phyloP scores from a whole-genome alignment of 768 basidiomycete genomes.

The Hygrocybe punicea region DNA sequence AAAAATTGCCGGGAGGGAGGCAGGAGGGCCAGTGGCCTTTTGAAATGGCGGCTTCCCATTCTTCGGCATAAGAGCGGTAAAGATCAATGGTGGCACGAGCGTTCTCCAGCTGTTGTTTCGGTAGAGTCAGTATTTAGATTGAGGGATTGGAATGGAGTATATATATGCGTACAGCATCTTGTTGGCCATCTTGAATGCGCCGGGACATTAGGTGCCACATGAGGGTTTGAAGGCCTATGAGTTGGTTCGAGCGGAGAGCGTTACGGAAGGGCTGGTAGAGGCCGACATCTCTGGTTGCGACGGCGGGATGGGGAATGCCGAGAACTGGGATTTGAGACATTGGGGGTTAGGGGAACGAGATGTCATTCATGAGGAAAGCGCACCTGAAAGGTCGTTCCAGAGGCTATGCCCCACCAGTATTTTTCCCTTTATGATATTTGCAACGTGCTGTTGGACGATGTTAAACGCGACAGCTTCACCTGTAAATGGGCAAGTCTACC shows the following conservation, averaged over 20 bases:
- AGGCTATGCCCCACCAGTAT: constrained; percentile 72
- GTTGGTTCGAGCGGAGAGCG: constrained; percentile 51
- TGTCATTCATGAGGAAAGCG: constrained; percentile 7
- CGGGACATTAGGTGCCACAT: constrained; percentile 81
- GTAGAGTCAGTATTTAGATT: neutral
- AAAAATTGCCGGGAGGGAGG: constrained; percentile 75
- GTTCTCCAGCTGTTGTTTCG: constrained; percentile 61
- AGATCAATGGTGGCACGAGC: constrained; percentile 59
- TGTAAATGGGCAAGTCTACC: constrained; percentile 19
- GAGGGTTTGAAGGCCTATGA: constrained; percentile 72
- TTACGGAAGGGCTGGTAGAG: constrained; percentile 51
- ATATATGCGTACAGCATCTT: constrained; percentile 60
- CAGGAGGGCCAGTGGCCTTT: constrained; percentile 69
- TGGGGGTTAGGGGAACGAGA: neutral
- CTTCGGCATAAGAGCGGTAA: constrained; percentile 52
- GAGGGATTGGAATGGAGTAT: constrained; percentile 5
- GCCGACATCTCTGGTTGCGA: constrained; percentile 75
- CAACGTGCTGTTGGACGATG: constrained; percentile 63
- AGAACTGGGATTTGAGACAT: constrained; percentile 46
- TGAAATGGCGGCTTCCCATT: constrained; percentile 65
- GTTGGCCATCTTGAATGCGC: constrained; percentile 67
- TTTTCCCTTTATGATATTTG: constrained; percentile 64
- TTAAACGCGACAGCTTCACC: constrained; percentile 54
- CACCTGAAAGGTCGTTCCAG: constrained; percentile 81
- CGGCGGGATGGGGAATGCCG: constrained; percentile 76